Evolutionary conservation across 108 stramenopile species (phyloP).

Genomic region (Chaetoceros muelleri): DNA sequence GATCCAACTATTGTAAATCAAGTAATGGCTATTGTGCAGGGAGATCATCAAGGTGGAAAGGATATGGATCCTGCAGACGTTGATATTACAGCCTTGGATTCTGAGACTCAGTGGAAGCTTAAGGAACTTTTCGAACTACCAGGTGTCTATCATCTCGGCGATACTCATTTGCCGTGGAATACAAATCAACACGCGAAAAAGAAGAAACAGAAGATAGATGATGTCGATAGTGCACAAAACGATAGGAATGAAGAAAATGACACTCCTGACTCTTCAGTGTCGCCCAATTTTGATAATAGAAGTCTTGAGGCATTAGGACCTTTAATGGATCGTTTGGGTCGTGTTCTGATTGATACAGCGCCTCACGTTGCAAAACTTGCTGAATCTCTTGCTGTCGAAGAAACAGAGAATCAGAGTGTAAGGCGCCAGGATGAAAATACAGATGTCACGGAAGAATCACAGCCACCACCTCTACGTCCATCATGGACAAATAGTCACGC

Average conservation of each 20-base stretch:
- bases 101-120: not conserved
- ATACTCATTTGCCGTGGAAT: not conserved
- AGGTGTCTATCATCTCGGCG: not conserved
- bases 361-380: slow-evolving; percentile 74
- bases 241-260: not conserved
- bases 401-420: not conserved
- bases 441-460: not conserved
- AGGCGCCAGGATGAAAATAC: not conserved
- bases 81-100: not conserved
- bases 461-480: not conserved
- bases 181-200: no score
- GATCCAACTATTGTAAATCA: not conserved
- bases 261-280: not conserved
- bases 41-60: not conserved
- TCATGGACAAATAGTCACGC: not conserved
- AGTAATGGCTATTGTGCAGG: not conserved
- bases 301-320: slow-evolving; percentile 52
- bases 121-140: not conserved
- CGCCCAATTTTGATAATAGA: slow-evolving; percentile 9
- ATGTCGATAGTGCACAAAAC: slow-evolving; percentile 1
- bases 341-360: slow-evolving; percentile 71
- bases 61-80: not conserved
- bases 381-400: slow-evolving; percentile 27
- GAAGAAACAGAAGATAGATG: not conserved
- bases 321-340: slow-evolving; percentile 74